phyloP scores from a whole-genome alignment of 208 protist genomes.

The Trichomonas gallinae region DNA sequence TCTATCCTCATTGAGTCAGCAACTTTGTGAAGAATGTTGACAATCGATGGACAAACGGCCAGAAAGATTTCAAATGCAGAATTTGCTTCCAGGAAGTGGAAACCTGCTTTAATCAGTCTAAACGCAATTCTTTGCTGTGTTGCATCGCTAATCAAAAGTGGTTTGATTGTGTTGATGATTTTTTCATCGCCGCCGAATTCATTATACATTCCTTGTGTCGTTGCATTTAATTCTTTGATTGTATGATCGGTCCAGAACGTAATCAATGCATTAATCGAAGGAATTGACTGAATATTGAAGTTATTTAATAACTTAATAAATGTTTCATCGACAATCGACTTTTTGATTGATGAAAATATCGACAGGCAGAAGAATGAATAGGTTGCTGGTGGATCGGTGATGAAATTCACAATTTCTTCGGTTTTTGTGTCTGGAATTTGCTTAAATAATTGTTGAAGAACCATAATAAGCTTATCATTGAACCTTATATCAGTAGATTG shows the following conservation, averaged over 20 bases:
- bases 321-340: neutral
- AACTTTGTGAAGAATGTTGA: neutral
- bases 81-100: neutral
- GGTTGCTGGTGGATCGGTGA: neutral
- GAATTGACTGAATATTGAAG: neutral
- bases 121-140: neutral
- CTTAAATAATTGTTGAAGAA: neutral
- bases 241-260: neutral
- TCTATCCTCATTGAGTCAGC: neutral
- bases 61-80: neutral
- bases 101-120: neutral
- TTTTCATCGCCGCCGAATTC: neutral
- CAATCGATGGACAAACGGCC: neutral
- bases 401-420: neutral
- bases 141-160: neutral
- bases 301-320: neutral
- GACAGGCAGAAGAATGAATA: neutral
- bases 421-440: neutral
- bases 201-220: neutral
- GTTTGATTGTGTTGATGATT: neutral
- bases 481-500: neutral
- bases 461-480: neutral
- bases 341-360: neutral
- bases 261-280: neutral
- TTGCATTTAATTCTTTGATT: neutral